These are phyloP conservation scores for Simmondsia chinensis DNA, from an alignment of 148 eudicot genomes.

Conservation along the genomic window DNA sequence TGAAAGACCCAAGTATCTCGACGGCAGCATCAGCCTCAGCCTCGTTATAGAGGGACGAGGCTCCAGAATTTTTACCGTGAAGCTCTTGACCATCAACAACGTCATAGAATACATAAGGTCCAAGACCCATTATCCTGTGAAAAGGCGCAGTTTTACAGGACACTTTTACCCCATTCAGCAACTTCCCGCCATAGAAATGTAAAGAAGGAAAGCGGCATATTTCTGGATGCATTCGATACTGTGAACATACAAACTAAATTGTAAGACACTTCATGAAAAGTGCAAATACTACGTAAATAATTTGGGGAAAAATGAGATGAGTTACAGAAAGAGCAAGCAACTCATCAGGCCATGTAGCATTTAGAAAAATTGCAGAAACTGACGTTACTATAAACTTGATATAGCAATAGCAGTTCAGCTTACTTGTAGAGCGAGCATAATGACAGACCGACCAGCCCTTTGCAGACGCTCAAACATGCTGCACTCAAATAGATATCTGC, in stretches of 20 bases:
- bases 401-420: constrained; percentile 7
- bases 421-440: constrained; percentile 95
- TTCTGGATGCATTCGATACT: constrained; percentile 99
- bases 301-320: neutral
- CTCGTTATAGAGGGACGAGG: constrained; percentile 80
- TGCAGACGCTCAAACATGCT: constrained; percentile 99
- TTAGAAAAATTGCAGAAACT: constrained; percentile 1
- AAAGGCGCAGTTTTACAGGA: constrained; percentile 63
- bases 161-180: constrained; percentile 65
- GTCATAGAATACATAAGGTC: constrained; percentile 90
- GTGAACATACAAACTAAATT: constrained; percentile 19
- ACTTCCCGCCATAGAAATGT: constrained; percentile 86
- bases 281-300: neutral
- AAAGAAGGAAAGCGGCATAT: constrained; percentile 79
- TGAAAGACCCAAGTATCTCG: constrained; percentile 60
- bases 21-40: constrained; percentile 95
- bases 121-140: constrained; percentile 70
- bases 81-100: constrained; percentile 79
- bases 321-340: neutral
- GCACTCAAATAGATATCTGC: constrained; percentile 82
- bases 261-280: constrained; percentile 1
- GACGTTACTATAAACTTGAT: constrained; percentile 1
- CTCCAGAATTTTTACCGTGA: constrained; percentile 65
- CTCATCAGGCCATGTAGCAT: constrained; percentile 3
- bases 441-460: constrained; percentile 88